Evolutionary conservation across 345 rosid species (phyloP).

Genomic region (Pistacia integerrima): DNA sequence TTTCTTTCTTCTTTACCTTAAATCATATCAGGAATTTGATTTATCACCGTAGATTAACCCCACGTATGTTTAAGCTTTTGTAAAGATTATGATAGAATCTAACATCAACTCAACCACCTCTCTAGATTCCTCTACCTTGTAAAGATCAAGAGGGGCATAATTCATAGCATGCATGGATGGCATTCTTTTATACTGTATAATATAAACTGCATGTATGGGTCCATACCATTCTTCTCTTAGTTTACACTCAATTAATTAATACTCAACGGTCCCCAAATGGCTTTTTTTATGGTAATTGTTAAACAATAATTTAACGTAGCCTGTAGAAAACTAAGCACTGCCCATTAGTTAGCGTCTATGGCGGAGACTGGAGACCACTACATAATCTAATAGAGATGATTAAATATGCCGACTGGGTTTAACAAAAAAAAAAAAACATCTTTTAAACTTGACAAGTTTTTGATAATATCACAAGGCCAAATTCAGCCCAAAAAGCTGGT

Average conservation of each 20-base stretch:
- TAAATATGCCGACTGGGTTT: neutral
- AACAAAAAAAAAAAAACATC: neutral
- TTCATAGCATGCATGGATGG: no score
- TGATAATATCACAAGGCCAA: neutral
- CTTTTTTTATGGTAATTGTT: neutral
- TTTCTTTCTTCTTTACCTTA: no score
- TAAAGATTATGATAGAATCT: no score
- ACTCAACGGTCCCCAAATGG: neutral
- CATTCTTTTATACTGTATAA: no score
- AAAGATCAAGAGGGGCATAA: neutral
- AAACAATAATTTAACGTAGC: no score
- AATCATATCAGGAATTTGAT: no score
- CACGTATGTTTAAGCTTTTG: no score
- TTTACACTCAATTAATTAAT: neutral
- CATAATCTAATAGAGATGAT: no score
- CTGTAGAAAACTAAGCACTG: no score
- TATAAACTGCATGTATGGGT: neutral
- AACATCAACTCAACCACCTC: no score
- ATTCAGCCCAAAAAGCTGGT: conserved; percentile 6
- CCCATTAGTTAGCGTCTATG: neutral
- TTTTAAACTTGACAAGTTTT: neutral
- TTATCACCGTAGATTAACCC: no score
- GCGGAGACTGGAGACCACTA: neutral
- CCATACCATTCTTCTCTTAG: neutral
- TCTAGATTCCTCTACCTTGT: neutral